Evolutionary conservation across 805 yeast genomes (phyloP), one percentile per base, ranked within the genome.

Genomic region (Metahyphopichia silvanorum): DNA sequence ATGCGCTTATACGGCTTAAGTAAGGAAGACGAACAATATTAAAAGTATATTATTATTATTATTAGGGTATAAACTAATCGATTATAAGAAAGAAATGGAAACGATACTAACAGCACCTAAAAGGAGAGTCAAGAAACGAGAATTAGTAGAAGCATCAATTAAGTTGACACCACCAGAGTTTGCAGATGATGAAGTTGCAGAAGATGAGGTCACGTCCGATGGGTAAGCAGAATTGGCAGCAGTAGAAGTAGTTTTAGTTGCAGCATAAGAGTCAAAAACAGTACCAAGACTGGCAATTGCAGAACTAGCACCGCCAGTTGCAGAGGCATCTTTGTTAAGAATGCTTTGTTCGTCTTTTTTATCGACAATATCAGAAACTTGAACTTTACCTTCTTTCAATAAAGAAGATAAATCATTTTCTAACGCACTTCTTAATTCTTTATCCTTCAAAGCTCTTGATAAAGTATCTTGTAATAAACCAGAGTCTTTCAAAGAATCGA

Each of bases 391-490:
- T 10, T 28, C 21, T 9, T 40, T 38, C 27, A 53, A 48, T 29
- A 53, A 37, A 13, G 38, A 22, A 18, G 49, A 52, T 27, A 55
- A 35, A 33, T 51, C 50, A 16, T 38, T 33, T 6, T 51, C 37
- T 21, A 51, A 35, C 6, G 63, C 58, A n/a, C 33, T 17, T 33
- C 42, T 43, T 25, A 57, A 49, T 5, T 36, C 37, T 16, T 32
- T 3, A 37, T 57, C 61, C 4, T 36, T 27, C 16, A 52, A 36
- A 21, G 61, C 60, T 39, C 42, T 40, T 25, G 39, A 38, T 14
- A 58, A 25, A 12, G 47, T 40, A 40, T 53, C 31, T 25, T 37
- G 44, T 27, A 58, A 40, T 31, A 58, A 46, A 3, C 55, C 55
- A 16, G 63, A 57, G 16, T 41, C 35, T 29, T 36, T 37, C 16